These are phyloP conservation scores for Suillus hirtellus DNA, from an alignment of 768 basidiomycete species.

Conservation along the genomic window DNA sequence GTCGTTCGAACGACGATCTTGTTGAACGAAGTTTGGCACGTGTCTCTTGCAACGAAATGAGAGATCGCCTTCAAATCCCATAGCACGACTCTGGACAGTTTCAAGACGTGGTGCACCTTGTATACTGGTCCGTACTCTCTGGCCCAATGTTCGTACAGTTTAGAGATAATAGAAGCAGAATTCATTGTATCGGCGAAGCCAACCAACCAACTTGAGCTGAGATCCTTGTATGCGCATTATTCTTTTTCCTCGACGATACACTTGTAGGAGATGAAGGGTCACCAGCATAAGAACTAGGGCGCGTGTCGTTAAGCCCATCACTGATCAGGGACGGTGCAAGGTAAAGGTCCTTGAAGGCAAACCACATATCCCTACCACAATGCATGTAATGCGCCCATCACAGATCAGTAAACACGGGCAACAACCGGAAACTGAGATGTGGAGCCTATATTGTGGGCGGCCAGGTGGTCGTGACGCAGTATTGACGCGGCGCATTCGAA, in stretches of 20 bases:
- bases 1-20: slow-evolving; percentile 40
- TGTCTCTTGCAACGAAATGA: slow-evolving; percentile 54
- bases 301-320: neutral
- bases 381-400: neutral
- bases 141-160: slow-evolving; percentile 44
- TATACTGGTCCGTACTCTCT: slow-evolving; percentile 45
- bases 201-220: slow-evolving; percentile 39
- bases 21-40: slow-evolving; percentile 38
- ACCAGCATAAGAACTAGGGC: neutral
- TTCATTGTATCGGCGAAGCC: slow-evolving; percentile 33
- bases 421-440: neutral
- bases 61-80: slow-evolving; percentile 47
- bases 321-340: neutral
- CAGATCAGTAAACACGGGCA: neutral
- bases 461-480: neutral
- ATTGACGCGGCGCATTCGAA: neutral
- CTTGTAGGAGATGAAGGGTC: neutral
- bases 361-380: neutral
- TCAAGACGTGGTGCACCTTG: slow-evolving; percentile 36
- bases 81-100: slow-evolving; percentile 35
- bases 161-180: slow-evolving; percentile 28
- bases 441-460: neutral
- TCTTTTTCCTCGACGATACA: neutral
- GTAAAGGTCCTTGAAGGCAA: neutral
- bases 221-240: slow-evolving; percentile 42